Base-by-base conservation (phyloP, 768 basidiomycete genomes). In the Rhizopogon sp. region DNA sequence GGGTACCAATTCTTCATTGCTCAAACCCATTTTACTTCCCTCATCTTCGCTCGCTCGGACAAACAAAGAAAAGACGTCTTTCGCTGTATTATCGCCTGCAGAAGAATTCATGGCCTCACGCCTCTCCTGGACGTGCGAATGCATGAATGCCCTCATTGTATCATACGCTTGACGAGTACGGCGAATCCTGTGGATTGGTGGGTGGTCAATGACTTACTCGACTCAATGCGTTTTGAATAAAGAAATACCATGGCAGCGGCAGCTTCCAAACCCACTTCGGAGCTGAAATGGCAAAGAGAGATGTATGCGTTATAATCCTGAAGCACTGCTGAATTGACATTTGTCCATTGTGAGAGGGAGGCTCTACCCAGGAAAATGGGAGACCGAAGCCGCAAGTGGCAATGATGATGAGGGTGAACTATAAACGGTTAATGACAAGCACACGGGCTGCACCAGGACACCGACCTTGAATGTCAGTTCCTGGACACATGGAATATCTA, bases 371-470 rank as follows among this genome's bases (percentile, higher is more conserved):
- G 33, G 58, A 56, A 50, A 59, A 63, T 39, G 64, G 59, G 43
- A 67, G 44, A 25, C 65, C 61, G 17, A 67, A 67, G 25, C 61
- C 61, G 29, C 56, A 62, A 2, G 61, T 65, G 11, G 64, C 57
- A 44, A 66, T 56, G 20, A 67, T 58, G 20, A 54, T 58, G 43
- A 66, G 55, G 13, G 58, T 56, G 14, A 63, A 66, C 60, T 67
- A 22, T 14, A 17, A 22, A 47, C 14, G 14, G 2, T 47, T 13
- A 35, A 14, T 31, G 7, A 47, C 33, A 20, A 22, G 1, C 33
- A 39, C 39, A 16, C 31, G 31, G 20, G 20, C 13, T 22, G 17
- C 20, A 35, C 20, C 17, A 22, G 3, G 46, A 35, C 16, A 33
- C 54, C 20, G 13, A 11, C 65, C 63, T 66, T 67, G 56, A 40